Evolutionary conservation across 1,284 basidiomycete genomes (phyloP), one percentile per base, ranked within the genome.

Genomic region (Austroboletus niveus): DNA sequence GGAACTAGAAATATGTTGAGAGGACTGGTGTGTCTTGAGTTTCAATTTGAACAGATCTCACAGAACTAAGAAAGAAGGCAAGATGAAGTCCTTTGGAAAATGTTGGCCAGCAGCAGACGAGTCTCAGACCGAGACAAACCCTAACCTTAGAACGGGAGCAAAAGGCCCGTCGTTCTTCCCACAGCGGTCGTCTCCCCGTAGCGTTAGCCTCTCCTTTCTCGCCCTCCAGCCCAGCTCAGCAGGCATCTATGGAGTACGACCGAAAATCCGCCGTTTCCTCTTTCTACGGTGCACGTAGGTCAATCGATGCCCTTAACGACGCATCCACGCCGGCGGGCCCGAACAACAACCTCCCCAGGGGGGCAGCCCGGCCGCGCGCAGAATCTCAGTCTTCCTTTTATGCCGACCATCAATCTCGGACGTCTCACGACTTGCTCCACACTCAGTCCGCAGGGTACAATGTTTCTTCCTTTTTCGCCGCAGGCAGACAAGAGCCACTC

Each of bases 231-330:
- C 39, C 27, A 42, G 36, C 15, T 24, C 7, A 47, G 39, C 50
- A 49, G 44, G 40, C 30, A 30, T 46, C 45, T 12, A 79, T 79
- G 76, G 77, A 78, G 47, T 73, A 72, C 60, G 84, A 88, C 72
- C 78, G 85, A 60, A 87, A 85, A 68, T 89, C 87, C 3, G 78
- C 78, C 1, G 84, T 85, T 5, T 87, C 87, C 10, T 89, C 87
- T 2, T 89, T 87, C 74, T 89, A 87, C 57, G 84, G 82, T 30
- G 80, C 75, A 20, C 79, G 80, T 46, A 80, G 81, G 64, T 82
- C 84, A 2, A 64, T 76, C 56, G 85, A 89, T 62, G 78, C 75
- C 38, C 75, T 87, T 48, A 81, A 82, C 58, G 57, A 83, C 27
- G 62, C 72, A 7, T 67, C 76, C 17, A 60, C 50, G 2, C 49